Evolutionary conservation across 2,329 filamentous ascomycete genomes (phyloP).

Genomic region (Plenodomus tracheiphilus): DNA sequence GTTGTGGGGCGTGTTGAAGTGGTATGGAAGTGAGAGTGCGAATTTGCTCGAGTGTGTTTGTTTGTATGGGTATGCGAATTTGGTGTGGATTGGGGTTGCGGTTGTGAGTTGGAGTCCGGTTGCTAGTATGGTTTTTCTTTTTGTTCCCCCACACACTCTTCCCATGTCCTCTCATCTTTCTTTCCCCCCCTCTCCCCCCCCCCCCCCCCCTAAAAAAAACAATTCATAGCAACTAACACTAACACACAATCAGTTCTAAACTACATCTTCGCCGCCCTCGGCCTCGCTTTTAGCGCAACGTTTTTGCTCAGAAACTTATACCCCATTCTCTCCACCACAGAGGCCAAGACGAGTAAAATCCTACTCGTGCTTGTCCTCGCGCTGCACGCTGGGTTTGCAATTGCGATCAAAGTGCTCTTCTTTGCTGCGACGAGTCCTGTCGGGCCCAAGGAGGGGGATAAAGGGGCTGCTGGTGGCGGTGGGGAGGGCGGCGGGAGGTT

Average conservation of each 20-base stretch:
- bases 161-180: too few relatives aligned
- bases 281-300: constrained; percentile 43
- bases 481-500: constrained; percentile 20
- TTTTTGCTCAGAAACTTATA: constrained; percentile 49
- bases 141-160: background rate
- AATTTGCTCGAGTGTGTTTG: constrained; percentile 95
- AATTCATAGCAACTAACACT: background rate
- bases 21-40: constrained; percentile 92
- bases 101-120: constrained; percentile 88
- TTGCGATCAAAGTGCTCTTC: constrained; percentile 96
- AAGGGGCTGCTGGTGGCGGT: constrained; percentile 23
- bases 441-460: constrained; percentile 30
- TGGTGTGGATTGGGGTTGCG: constrained; percentile 96
- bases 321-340: constrained; percentile 89
- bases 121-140: constrained; percentile 52
- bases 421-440: constrained; percentile 67
- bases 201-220: background rate
- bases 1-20: constrained; percentile 86
- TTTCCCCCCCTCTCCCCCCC: background rate
- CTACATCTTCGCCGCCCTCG: constrained; percentile 85
- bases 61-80: constrained; percentile 92
- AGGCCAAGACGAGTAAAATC: constrained; percentile 87
- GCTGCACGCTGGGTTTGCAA: constrained; percentile 84
- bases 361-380: constrained; percentile 81
- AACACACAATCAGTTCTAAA: constrained; percentile 65